phyloP scores from a whole-genome alignment of 495 filamentous ascomycete species.

The Chaetomium tenue region DNA sequence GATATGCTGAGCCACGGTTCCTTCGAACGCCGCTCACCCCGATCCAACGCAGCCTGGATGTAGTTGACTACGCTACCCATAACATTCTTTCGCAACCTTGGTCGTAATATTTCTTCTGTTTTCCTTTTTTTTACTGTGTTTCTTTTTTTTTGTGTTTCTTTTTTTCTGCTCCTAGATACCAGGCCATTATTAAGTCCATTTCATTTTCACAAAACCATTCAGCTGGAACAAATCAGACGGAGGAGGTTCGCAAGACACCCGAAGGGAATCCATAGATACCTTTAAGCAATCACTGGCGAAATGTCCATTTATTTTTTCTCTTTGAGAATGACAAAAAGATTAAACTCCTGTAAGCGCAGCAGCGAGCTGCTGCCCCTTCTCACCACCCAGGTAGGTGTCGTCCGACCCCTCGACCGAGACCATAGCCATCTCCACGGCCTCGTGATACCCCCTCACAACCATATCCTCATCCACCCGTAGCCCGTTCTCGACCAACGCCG shows the following conservation, averaged over 20 bases:
- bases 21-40: not conserved
- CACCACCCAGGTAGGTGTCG: constrained; percentile 67
- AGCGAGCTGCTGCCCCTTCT: constrained; percentile 63
- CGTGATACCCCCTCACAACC: constrained; percentile 77
- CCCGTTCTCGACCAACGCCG: constrained; percentile 74
- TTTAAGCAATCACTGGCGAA: not conserved
- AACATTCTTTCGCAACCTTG: not conserved
- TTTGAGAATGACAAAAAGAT: not conserved
- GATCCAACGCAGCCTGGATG: not conserved
- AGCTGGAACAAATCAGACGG: not conserved
- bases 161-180: not conserved
- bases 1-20: not conserved
- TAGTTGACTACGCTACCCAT: not conserved
- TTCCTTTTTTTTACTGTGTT: not conserved
- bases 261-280: no score
- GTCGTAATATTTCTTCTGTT: not conserved
- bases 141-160: no score
- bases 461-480: constrained; percentile 89
- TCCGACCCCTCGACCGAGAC: constrained; percentile 52
- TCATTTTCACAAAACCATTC: not conserved
- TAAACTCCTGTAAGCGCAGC: constrained; percentile 51
- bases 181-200: not conserved
- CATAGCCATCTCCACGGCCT: constrained; percentile 68
- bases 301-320: not conserved
- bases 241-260: no score